phyloP scores from a whole-genome alignment of 768 basidiomycete species.

The Trametes punicea region DNA sequence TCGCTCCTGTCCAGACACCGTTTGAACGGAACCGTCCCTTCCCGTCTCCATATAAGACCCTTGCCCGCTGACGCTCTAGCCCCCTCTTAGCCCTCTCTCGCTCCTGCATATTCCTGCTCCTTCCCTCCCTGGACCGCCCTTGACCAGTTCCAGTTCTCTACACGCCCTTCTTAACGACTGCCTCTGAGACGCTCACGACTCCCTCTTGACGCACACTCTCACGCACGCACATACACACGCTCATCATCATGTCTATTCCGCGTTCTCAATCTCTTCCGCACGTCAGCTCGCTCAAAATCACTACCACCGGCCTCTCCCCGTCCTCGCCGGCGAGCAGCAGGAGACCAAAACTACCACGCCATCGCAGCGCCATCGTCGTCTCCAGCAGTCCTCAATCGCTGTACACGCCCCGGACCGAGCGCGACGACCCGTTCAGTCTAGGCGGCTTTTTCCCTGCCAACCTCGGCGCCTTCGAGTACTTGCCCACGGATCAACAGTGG shows the following conservation, averaged over 20 bases:
- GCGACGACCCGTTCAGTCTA: slow-evolving; percentile 48
- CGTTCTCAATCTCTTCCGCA: slow-evolving; percentile 33
- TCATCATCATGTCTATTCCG: slow-evolving; percentile 27
- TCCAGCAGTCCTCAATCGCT: slow-evolving; percentile 8
- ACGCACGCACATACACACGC: not conserved
- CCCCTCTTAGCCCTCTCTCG: not conserved
- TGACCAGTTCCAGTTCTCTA: slow-evolving; percentile 2
- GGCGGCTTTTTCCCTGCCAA: slow-evolving; percentile 45
- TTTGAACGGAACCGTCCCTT: not conserved
- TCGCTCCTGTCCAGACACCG: not conserved
- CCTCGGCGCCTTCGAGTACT: slow-evolving; percentile 16
- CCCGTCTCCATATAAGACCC: slow-evolving; percentile 1
- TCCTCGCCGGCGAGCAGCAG: slow-evolving; percentile 16
- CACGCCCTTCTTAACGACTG: slow-evolving; percentile 1
- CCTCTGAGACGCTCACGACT: not conserved
- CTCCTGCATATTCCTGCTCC: not conserved
- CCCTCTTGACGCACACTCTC: not conserved
- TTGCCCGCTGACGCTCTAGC: not conserved
- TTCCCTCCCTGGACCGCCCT: slow-evolving; percentile 1
- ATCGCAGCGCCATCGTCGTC: slow-evolving; percentile 20
- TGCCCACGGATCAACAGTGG: slow-evolving; percentile 31
- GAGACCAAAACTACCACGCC: slow-evolving; percentile 19
- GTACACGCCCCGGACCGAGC: slow-evolving; percentile 27
- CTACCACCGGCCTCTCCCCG: slow-evolving; percentile 7
- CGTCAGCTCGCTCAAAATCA: slow-evolving; percentile 13